Conservation (phyloP, 768 basidiomycete species). For the Tricholomella constricta region DNA sequence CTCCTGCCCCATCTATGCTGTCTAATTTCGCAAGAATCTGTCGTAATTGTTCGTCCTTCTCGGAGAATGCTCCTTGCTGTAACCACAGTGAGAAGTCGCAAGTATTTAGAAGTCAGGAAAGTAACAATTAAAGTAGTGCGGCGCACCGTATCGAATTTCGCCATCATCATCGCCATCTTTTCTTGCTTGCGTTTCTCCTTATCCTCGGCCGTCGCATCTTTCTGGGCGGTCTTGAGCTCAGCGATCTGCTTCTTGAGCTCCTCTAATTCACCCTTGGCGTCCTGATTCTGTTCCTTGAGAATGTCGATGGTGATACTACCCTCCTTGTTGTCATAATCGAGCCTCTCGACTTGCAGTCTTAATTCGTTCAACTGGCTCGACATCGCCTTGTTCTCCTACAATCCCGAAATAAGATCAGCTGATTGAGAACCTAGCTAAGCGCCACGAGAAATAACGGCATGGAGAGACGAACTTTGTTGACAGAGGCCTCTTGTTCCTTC, state of each 20-base stretch:
- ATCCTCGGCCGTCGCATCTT: slow-evolving; percentile 87
- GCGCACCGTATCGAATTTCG: slow-evolving; percentile 92
- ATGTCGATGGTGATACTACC: slow-evolving; percentile 90
- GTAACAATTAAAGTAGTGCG: slow-evolving; percentile 6
- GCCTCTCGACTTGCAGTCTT: slow-evolving; percentile 84
- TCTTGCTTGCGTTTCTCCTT: slow-evolving; percentile 99
- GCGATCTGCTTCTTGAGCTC: slow-evolving; percentile 80
- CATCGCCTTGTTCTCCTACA: slow-evolving; percentile 91
- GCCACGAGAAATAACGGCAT: not conserved
- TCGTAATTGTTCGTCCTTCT: slow-evolving; percentile 93
- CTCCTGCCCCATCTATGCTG: slow-evolving; percentile 66
- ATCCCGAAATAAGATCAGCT: not conserved
- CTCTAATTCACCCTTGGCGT: slow-evolving; percentile 85
- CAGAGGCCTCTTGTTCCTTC: slow-evolving; percentile 84
- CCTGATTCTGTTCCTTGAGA: slow-evolving; percentile 90
- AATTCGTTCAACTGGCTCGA: slow-evolving; percentile 92
- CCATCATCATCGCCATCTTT: slow-evolving; percentile 99
- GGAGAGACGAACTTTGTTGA: slow-evolving; percentile 61
- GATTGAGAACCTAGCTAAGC: not conserved
- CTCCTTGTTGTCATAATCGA: slow-evolving; percentile 97
- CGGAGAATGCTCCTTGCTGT: slow-evolving; percentile 91
- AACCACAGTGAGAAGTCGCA: not conserved
- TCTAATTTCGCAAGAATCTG: slow-evolving; percentile 84
- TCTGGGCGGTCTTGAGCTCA: slow-evolving; percentile 80
- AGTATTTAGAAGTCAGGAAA: slow-evolving; percentile 4